Percentiles rank a stretch among this genome's conserved stretches.
Evolutionary conservation across 2,329 filamentous ascomycete genomes (phyloP).

Genomic region (Ploettnerulaceae sp.): DNA sequence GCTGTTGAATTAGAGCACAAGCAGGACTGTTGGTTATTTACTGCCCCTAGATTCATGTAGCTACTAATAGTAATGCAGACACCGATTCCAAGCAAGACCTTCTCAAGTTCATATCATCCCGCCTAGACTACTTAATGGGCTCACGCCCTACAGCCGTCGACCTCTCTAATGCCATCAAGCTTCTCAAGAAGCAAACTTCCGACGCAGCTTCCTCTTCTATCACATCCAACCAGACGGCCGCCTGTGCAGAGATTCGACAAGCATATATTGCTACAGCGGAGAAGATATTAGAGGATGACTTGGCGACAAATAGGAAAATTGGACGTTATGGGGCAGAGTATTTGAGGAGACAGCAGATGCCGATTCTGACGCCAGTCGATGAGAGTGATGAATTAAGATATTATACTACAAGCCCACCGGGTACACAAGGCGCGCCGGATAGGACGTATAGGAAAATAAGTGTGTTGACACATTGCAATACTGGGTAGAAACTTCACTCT

Average conservation of each 20-base stretch:
- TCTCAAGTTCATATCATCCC: conserved; percentile 66
- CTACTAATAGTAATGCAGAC: conserved; percentile 12
- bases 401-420: conserved; percentile 36
- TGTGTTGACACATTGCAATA: conserved; percentile 98
- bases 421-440: conserved; percentile 38
- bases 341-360: conserved; percentile 47
- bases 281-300: conserved; percentile 79
- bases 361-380: conserved; percentile 21
- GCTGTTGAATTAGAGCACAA: conserved; percentile 74
- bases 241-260: conserved; percentile 50
- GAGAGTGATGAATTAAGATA: conserved; percentile 28
- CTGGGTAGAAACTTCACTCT: conserved; percentile 54
- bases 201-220: conserved; percentile 39
- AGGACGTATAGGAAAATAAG: conserved; percentile 55
- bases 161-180: conserved; percentile 79
- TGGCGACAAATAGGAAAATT: conserved; percentile 81
- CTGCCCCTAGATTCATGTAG: background rate
- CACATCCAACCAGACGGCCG: conserved; percentile 8
- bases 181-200: conserved; percentile 64
- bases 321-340: conserved; percentile 79
- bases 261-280: conserved; percentile 79
- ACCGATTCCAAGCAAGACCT: conserved; percentile 44
- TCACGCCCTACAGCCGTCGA: conserved; percentile 95
- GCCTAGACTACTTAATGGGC: conserved; percentile 79
- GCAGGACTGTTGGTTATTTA: conserved; percentile 36